Conservation (phyloP, 108 stramenopile genomes). For the Thalassiosira profunda region DNA sequence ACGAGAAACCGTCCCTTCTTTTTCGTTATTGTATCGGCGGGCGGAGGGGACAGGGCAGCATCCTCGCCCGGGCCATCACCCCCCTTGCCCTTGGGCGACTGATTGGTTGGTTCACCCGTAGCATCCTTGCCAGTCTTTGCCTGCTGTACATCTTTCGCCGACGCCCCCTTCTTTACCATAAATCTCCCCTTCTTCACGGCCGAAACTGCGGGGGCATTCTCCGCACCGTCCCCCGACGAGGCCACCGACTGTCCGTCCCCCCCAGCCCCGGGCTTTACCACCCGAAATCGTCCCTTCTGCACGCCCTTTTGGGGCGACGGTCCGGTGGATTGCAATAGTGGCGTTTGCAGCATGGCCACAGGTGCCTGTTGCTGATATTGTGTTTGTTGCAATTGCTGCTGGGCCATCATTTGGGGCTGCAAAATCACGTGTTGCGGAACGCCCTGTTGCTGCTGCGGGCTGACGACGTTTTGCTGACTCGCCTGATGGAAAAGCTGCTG, state of each 20-base stretch:
- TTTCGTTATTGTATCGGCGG: constrained; percentile 14
- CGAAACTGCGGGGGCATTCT: not conserved
- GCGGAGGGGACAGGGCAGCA: not conserved
- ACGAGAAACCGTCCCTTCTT: constrained; percentile 41
- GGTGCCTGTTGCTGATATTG: constrained; percentile 9
- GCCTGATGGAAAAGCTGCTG: not conserved
- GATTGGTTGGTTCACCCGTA: not conserved
- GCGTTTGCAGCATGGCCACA: constrained; percentile 24
- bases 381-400: not conserved
- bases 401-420: constrained; percentile 9
- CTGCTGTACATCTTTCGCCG: not conserved
- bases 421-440: not conserved
- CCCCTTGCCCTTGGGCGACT: not conserved
- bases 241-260: not conserved
- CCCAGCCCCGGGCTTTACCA: constrained; percentile 5
- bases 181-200: constrained; percentile 15
- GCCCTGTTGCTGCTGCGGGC: constrained; percentile 7
- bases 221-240: not conserved
- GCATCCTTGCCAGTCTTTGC: not conserved
- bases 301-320: constrained; percentile 10
- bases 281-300: constrained; percentile 42
- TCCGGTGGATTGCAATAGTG: constrained; percentile 7
- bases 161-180: constrained; percentile 11
- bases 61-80: not conserved
- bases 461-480: not conserved